Percentiles rank a stretch among this genome's conserved stretches.
These are phyloP conservation scores for Eucalyptus grandis DNA, from an alignment of 345 rosid species.

Conservation along the genomic window DNA sequence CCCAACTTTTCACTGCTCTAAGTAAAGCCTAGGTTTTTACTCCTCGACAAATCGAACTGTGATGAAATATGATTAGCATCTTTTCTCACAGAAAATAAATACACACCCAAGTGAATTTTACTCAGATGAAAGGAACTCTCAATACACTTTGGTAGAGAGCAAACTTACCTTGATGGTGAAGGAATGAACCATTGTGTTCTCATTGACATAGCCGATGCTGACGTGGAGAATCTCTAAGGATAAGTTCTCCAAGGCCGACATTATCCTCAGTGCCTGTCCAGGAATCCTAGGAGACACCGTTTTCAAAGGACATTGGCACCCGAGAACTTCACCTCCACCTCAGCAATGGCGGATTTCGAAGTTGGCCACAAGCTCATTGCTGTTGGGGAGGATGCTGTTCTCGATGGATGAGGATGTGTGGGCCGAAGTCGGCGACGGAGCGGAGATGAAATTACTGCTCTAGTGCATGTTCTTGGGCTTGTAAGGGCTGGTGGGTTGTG, in stretches of 20 bases:
- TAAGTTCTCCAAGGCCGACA: constrained; percentile 68
- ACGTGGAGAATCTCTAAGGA: constrained; percentile 73
- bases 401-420: constrained; percentile 22
- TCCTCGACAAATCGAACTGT: neutral
- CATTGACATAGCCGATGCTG: constrained; percentile 53
- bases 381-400: neutral
- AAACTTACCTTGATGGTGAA: constrained; percentile 92
- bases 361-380: constrained; percentile 70
- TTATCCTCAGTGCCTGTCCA: constrained; percentile 72
- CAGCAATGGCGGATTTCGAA: constrained; percentile 79
- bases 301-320: constrained; percentile 76
- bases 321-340: constrained; percentile 85
- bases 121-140: neutral
- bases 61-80: neutral
- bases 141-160: neutral
- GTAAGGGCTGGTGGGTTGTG: constrained; percentile 11
- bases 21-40: neutral
- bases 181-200: constrained; percentile 62
- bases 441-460: neutral
- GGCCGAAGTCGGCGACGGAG: constrained; percentile 45
- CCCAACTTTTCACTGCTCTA: neutral
- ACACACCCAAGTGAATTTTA: neutral
- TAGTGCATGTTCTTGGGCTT: neutral
- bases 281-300: constrained; percentile 81
- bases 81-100: neutral